phyloP scores from a whole-genome alignment of 2,329 filamentous ascomycete genomes.

The Penicillium janthinellum region DNA sequence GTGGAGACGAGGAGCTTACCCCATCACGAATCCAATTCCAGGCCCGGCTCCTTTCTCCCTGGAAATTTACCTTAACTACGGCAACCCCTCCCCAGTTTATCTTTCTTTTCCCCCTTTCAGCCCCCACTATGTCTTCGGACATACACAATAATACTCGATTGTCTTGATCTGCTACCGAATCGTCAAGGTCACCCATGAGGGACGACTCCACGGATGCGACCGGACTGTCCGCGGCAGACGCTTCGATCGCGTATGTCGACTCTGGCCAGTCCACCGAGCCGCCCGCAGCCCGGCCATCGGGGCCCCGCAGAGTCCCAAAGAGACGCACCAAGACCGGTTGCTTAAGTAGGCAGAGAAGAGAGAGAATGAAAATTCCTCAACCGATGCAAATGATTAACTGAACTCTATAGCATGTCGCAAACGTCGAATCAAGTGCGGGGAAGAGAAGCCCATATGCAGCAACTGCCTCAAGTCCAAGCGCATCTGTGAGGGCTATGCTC shows the following conservation, averaged over 20 bases:
- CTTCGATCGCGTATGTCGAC: constrained; percentile 1
- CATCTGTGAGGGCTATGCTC: constrained; percentile 48
- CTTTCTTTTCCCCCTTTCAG: not conserved
- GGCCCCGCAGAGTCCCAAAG: constrained; percentile 44
- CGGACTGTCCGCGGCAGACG: not conserved
- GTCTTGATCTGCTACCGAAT: not conserved
- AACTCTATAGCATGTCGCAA: constrained; percentile 73
- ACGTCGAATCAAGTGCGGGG: constrained; percentile 95
- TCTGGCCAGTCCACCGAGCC: constrained; percentile 13
- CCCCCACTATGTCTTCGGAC: constrained; percentile 15
- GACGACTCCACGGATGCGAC: not conserved
- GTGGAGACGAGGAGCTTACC: constrained; percentile 1
- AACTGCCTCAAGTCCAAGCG: constrained; percentile 52
- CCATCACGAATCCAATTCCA: not conserved
- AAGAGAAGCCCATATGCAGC: constrained; percentile 61
- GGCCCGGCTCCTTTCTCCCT: not conserved
- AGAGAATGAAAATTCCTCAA: not conserved
- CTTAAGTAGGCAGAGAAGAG: constrained; percentile 65
- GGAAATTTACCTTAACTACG: not conserved
- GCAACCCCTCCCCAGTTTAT: not conserved
- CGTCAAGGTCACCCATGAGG: not conserved
- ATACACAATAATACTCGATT: not conserved
- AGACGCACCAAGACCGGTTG: constrained; percentile 92
- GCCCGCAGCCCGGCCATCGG: constrained; percentile 20
- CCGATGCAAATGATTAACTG: constrained; percentile 11